Percentiles rank a stretch among this genome's conserved stretches.
These are phyloP conservation scores for Cladosporium oxysporum DNA, from an alignment of 2,329 filamentous ascomycete species.

Conservation along the genomic window DNA sequence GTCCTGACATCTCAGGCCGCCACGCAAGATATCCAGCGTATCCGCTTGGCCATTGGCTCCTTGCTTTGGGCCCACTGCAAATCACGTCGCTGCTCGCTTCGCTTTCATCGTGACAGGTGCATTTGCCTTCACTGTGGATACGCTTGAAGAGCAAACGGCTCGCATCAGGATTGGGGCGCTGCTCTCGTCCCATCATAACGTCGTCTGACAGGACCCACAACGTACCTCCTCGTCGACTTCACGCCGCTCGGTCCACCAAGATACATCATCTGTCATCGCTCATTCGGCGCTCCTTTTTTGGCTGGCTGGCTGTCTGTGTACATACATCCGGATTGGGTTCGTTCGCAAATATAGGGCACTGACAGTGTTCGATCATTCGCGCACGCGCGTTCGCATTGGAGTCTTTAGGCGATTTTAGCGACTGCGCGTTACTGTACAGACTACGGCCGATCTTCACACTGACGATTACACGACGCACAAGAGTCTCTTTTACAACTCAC, in stretches of 20 bases:
- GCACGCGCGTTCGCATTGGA: neutral
- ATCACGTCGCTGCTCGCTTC: conserved; percentile 11
- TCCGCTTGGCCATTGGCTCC: conserved; percentile 17
- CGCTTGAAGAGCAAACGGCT: conserved; percentile 8
- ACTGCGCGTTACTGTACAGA: neutral
- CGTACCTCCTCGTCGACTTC: neutral
- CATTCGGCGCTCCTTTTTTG: neutral
- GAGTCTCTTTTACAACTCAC: neutral
- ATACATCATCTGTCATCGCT: neutral
- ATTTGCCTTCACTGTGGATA: conserved; percentile 3
- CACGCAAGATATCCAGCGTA: conserved; percentile 9
- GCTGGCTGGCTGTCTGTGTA: conserved; percentile 9
- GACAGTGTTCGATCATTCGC: neutral
- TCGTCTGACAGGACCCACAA: neutral
- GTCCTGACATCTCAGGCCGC: conserved; percentile 9
- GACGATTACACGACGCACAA: conserved; percentile 12
- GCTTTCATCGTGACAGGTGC: conserved; percentile 6
- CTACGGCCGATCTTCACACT: conserved; percentile 2
- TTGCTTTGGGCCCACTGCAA: neutral
- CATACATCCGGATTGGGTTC: conserved; percentile 7
- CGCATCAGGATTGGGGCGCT: conserved; percentile 18
- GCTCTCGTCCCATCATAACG: neutral
- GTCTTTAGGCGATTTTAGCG: neutral
- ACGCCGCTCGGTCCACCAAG: neutral
- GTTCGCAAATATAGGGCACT: neutral